A percentile compares a stretch with the other conserved stretches of the same genome.
phyloP scores from a whole-genome alignment of 768 basidiomycete species.

The Amanita muscaria region DNA sequence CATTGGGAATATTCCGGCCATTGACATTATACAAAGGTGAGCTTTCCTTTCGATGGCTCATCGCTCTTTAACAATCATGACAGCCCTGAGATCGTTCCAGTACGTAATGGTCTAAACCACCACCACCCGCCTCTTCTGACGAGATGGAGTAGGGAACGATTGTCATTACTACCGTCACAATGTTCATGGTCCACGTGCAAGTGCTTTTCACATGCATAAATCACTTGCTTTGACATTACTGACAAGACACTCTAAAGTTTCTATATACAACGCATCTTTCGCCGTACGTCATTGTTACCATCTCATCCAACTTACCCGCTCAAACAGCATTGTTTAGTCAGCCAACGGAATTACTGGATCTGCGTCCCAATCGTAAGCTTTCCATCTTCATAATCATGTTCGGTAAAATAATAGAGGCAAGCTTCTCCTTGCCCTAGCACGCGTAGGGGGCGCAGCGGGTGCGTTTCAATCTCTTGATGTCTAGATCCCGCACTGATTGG shows the following conservation, averaged over 20 bases:
- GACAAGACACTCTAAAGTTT: conserved; percentile 11
- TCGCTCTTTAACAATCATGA: no score
- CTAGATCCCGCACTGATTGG: no score
- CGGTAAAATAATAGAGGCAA: conserved; percentile 6
- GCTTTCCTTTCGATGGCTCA: no score
- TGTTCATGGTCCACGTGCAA: conserved; percentile 21
- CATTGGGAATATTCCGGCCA: conserved; percentile 13
- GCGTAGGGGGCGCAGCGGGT: no score
- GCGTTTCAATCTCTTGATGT: no score
- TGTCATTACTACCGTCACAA: conserved; percentile 19
- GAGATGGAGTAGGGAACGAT: conserved; percentile 15
- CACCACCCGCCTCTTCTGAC: neutral
- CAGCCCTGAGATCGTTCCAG: no score
- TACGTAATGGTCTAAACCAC: neutral
- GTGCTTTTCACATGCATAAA: neutral
- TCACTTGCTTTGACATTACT: neutral
- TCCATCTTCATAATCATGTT: no score
- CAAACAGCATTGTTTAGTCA: conserved; percentile 17
- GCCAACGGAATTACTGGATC: conserved; percentile 18
- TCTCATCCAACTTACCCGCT: neutral
- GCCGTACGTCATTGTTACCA: conserved; percentile 11
- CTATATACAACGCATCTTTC: conserved; percentile 19
- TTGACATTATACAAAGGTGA: conserved; percentile 16
- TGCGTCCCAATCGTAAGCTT: conserved; percentile 18
- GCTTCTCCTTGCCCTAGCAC: conserved; percentile 15